These are phyloP conservation scores for Xylariaceae sp. DNA, from an alignment of 2,329 filamentous ascomycete species.

Conservation along the genomic window DNA sequence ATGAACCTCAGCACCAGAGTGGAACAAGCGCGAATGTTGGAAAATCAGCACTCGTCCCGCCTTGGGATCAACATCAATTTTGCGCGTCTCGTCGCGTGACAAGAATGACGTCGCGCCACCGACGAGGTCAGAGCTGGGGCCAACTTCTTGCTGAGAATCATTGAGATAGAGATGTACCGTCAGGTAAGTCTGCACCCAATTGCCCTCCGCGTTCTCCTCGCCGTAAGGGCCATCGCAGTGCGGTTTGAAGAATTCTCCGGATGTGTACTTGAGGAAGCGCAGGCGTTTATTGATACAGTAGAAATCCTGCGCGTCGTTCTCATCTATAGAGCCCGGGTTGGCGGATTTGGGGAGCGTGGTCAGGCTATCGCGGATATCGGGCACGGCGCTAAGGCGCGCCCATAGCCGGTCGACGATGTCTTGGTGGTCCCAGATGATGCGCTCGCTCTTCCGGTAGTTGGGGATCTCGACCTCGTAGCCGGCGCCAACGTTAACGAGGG, in stretches of 20 bases:
- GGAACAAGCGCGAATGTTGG: constrained; percentile 49
- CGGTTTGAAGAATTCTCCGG: constrained; percentile 69
- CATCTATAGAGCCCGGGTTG: constrained; percentile 31
- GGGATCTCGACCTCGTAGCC: constrained; percentile 56
- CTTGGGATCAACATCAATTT: constrained; percentile 52
- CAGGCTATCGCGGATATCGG: constrained; percentile 40
- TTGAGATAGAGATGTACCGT: constrained; percentile 56
- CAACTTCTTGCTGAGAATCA: constrained; percentile 42
- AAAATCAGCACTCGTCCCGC: constrained; percentile 58
- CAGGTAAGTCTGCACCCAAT: constrained; percentile 43
- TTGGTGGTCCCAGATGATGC: constrained; percentile 70
- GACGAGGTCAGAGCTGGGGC: constrained; percentile 32
- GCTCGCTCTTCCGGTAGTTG: constrained; percentile 64
- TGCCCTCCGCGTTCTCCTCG: constrained; percentile 44
- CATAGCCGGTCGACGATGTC: constrained; percentile 61
- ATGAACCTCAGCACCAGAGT: constrained; percentile 51
- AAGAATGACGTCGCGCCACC: constrained; percentile 56
- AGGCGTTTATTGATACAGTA: constrained; percentile 65
- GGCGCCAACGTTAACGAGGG: constrained; percentile 62
- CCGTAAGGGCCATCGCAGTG: constrained; percentile 66
- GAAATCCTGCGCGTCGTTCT: constrained; percentile 38
- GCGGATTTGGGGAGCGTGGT: constrained; percentile 30
- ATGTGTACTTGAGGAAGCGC: constrained; percentile 69
- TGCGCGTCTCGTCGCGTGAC: constrained; percentile 38
- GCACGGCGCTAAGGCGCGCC: constrained; percentile 48